Base-by-base conservation (phyloP, 345 rosid species). In the Citrus mangshanensis region DNA sequence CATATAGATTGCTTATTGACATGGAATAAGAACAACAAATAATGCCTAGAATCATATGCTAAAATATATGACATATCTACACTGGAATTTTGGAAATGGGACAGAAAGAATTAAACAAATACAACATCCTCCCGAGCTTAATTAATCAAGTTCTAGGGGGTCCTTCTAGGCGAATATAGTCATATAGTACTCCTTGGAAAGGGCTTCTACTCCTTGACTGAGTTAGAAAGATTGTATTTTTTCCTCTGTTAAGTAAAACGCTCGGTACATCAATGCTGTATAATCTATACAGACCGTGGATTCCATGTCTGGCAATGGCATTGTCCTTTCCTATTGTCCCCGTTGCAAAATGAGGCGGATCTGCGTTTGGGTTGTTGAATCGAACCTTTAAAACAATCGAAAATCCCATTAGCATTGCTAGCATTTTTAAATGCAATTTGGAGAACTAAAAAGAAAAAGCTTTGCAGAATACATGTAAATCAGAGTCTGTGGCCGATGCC, bases 281-380 rank as follows among this genome's bases (percentile, higher is more conserved):
- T 68, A 94, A 81, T 86, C 92, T 83, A 78, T 92, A 93, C 79
- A 94, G 69, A 16, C 98, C 99, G 69, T 92, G 97, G 19, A 94
- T 94, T 22, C 99, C 98, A 84, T 91, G 99, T 70, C 99, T 90
- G 0, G 99, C 95, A 4, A 94, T 89, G 0, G 94, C 98, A 74
- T 94, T 97, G 73, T 94, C 99, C 63, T 62, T 86, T 22, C 99
- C 98, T 0, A 93, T 90, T 40, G 64, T 40, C 35, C 87, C 82
- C 0, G 98, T 89, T 3, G 95, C 61, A 75, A 91, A 94, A 59
- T 82, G 81, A 14, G 92, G 85, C 49, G 30, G 16, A 1, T 49
- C 76, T 0, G 79, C 73, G 4, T 65, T 54, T 2, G 62, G 73
- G 32, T 92, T 30, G 25, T 94, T 94, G 85, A 94, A 68, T 37